Evolutionary conservation across 352 stramenopile genomes (phyloP), one percentile per base, ranked within the genome.

Genomic region (Phytophthora multivora): DNA sequence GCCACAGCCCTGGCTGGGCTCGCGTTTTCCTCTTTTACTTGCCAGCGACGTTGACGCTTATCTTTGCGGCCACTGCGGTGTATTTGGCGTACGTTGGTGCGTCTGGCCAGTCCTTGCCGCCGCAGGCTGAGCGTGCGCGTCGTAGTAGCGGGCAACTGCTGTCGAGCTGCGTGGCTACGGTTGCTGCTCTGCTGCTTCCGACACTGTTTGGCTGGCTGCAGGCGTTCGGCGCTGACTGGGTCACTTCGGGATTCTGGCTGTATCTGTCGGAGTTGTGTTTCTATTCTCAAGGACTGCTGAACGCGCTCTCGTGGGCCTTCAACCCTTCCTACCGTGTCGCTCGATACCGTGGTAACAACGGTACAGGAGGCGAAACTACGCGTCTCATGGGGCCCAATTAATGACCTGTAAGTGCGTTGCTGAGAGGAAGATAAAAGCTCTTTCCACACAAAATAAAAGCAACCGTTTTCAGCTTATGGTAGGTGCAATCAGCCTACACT

Each of bases 221-320:
- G 26, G 41, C 65, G 5, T 71, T 80, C 26, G 71, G 71, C 4
- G 50, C 45, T 21, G 41, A 59, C 16, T 74, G 69, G 58, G 47
- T 75, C 30, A 79, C 64, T 13, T 74, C 71, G 19, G 75, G 63
- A 9, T 64, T 79, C 33, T 65, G 66, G 31, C 59, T 88, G 13
- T 90, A 90, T 48, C 12, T 86, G 46, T 83, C 75, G 26, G 80
- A 90, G 57, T 12, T 85, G 25, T 87, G 74, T 36, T 87, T 90
- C 58, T 88, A 90, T 49, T 80, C 76, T 6, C 80, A 87, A 66
- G 80, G 80, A 4, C 18, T 86, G 15, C 55, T 90, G 15, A 81
- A 86, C 49, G 69, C 74, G 15, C 71, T 88, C 1, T 77, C 78
- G 1, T 90, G 78, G 78, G 74, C 79, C 5, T 90, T 88, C 49